Percentiles rank a stretch among this genome's conserved stretches.
Evolutionary conservation across 305 asterid species (phyloP).

Genomic region (Fraxinus sp.): DNA sequence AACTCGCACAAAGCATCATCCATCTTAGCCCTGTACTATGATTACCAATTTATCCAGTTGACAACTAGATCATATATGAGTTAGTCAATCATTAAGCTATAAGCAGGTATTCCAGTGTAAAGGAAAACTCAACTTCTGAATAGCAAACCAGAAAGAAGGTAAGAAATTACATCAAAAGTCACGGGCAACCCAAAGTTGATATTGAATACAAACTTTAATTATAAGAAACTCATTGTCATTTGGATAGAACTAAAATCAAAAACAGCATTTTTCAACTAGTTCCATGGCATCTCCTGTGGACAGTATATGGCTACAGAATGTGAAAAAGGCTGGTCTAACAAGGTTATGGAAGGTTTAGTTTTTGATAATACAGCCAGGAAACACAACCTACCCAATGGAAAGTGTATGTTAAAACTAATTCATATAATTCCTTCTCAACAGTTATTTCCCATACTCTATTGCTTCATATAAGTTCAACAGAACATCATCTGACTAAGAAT

Average conservation of each 20-base stretch:
- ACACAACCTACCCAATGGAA: background rate
- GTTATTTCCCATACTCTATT: background rate
- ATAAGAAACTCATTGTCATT: background rate
- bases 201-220: background rate
- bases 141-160: background rate
- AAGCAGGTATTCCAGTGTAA: background rate
- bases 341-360: background rate
- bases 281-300: background rate
- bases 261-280: background rate
- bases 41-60: background rate
- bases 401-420: background rate
- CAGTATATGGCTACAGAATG: background rate
- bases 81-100: background rate
- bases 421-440: background rate
- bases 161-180: background rate
- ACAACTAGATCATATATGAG: background rate
- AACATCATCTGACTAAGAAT: background rate
- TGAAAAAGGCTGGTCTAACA: background rate
- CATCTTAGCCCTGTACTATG: no score
- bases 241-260: background rate
- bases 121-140: background rate
- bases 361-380: background rate
- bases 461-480: background rate
- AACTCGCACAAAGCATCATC: no score
- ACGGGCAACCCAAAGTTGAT: background rate